Conservation (phyloP, 108 stramenopile genomes). For the Nitzschia inconspicua region DNA sequence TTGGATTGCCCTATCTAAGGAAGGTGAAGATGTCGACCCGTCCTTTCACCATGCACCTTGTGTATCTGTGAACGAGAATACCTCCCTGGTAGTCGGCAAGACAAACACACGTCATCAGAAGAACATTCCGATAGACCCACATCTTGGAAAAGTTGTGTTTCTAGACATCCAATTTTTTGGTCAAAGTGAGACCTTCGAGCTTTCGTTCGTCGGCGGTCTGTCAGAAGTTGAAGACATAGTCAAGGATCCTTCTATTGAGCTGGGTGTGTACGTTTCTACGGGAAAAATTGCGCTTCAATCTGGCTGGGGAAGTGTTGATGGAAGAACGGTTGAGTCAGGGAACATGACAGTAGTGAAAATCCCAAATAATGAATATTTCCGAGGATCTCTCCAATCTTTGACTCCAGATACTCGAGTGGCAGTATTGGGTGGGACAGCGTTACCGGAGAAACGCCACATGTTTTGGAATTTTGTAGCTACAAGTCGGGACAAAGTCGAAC, state of each 20-base stretch:
- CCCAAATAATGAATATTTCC: too few species aligned
- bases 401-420: constrained; percentile 5
- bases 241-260: constrained; percentile 1
- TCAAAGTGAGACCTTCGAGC: neutral
- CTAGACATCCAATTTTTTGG: constrained; percentile 3
- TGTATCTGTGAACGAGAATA: neutral
- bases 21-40: constrained; percentile 14
- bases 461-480: constrained; percentile 22
- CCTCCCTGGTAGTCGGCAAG: constrained; percentile 10
- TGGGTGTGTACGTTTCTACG: constrained; percentile 13
- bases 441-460: constrained; percentile 19
- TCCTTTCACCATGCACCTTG: constrained; percentile 17
- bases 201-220: too few species aligned
- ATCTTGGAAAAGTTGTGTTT: constrained; percentile 11
- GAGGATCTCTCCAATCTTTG: too few species aligned
- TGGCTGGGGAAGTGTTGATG: too few species aligned
- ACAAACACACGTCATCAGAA: neutral
- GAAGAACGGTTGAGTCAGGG: too few species aligned
- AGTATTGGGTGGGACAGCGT: constrained; percentile 10
- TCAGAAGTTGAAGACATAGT: neutral
- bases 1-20: constrained; percentile 17
- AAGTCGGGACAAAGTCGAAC: constrained; percentile 3
- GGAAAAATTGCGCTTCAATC: neutral
- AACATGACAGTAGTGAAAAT: too few species aligned
- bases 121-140: constrained; percentile 5